These are phyloP conservation scores for Penicillium malachiteum DNA, from an alignment of 495 filamentous ascomycete species.

Conservation along the genomic window DNA sequence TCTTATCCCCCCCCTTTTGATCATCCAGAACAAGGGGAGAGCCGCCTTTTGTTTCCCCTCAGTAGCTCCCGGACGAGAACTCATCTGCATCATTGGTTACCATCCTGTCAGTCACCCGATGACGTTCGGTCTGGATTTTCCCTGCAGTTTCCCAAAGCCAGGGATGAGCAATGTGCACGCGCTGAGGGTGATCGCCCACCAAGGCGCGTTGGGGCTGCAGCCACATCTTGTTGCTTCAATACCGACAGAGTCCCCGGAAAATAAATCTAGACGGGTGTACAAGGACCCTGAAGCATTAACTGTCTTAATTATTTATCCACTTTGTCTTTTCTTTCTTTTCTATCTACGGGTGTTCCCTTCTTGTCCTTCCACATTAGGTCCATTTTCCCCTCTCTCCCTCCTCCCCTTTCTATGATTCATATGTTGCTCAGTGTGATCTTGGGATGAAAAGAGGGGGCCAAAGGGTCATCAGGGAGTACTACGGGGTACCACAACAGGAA, in stretches of 20 bases:
- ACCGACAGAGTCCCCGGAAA: slow-evolving; percentile 20
- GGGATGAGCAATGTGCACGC: slow-evolving; percentile 28
- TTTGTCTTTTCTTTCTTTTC: too few relatives aligned
- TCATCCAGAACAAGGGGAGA: slow-evolving; percentile 7
- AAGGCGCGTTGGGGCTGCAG: slow-evolving; percentile 23
- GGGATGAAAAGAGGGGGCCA: neutral
- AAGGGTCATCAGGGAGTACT: neutral
- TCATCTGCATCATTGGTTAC: slow-evolving; percentile 4
- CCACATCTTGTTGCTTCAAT: slow-evolving; percentile 32
- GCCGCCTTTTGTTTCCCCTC: slow-evolving; percentile 13
- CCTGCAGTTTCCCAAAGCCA: slow-evolving; percentile 21
- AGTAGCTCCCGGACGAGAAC: slow-evolving; percentile 11
- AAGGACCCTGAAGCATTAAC: neutral
- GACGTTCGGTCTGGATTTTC: slow-evolving; percentile 18
- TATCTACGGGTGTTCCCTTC: too few relatives aligned
- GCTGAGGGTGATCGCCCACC: slow-evolving; percentile 16
- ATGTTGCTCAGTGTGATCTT: neutral
- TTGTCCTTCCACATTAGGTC: too few relatives aligned
- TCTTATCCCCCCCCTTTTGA: slow-evolving; percentile 1
- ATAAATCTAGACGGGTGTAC: slow-evolving; percentile 1
- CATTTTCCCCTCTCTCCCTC: neutral
- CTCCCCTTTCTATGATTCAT: neutral
- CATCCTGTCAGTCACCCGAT: slow-evolving; percentile 9
- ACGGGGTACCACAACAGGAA: slow-evolving; percentile 4
- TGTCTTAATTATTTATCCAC: too few relatives aligned